Base-by-base conservation (phyloP, 164 flowering plant species). In the Saururus chinensis region DNA sequence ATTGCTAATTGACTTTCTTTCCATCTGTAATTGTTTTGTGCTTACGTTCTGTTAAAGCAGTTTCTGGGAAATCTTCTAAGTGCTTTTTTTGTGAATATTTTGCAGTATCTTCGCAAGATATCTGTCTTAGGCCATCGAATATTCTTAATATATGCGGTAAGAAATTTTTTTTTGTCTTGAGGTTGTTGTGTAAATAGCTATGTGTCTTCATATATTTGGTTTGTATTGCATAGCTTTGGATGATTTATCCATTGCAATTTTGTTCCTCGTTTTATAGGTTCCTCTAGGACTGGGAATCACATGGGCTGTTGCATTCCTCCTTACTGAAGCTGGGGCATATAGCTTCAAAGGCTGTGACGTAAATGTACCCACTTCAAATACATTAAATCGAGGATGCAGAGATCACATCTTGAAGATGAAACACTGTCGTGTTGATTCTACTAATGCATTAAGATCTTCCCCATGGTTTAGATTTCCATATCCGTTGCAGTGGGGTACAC, bases 381-480 rank as follows among this genome's bases (percentile, higher is more conserved):
- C 81, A 24, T 54, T 93, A 71, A 84, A 93, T 25, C 87, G 82
- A 37, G 81, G 80, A 68, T 93, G 99, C 80, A 80, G 95, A 73
- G 84, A 80, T 65, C 96, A 87, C 75, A 67, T 90, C 55, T 70
- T 90, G 25, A 81, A 81, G 76, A 88, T 93, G 92, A 88, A 81
- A 71, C 71, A 79, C 66, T 93, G 99, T 60, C 83, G 97, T 25
- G 95, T 84, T 71, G 99, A 93, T 73, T 82, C 91, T 25, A 81
- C 91, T 71, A 84, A 85, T 60, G 97, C 91, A 41, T 71, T 93
- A 69, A 81, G 62, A 67, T 65, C 84, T 64, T 75, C 99, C 21
- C 92, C 97, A 21, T 93, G 99, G 99, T 87, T 93, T 74, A 84
- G 99, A 76, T 81, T 93, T 81, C 99, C 99, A 22, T 93, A 93